Conservation (phyloP, 202 grass and related monocot genomes). For the Elaeis oleifera region DNA sequence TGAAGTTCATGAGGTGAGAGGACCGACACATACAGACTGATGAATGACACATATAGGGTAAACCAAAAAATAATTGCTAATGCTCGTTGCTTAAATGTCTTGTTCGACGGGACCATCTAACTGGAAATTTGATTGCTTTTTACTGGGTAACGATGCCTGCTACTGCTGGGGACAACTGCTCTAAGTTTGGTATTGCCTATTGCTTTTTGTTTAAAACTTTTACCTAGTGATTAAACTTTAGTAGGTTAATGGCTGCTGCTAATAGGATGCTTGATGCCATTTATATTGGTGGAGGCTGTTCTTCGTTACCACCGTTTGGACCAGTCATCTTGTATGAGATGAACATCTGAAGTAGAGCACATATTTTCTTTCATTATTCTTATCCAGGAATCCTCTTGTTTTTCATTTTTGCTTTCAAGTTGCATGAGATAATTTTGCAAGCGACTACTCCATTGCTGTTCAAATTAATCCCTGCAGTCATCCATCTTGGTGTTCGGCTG, state of each 20-base stretch:
- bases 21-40: too few species aligned
- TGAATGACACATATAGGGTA: too few species aligned
- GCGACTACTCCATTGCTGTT: slow-evolving; percentile 93
- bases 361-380: not conserved
- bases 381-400: not conserved
- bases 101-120: not conserved
- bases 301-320: too few species aligned
- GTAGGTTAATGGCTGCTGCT: too few species aligned
- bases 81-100: slow-evolving; percentile 20
- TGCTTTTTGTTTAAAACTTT: not conserved
- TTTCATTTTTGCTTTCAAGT: not conserved
- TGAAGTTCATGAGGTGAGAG: too few species aligned
- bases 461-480: slow-evolving; percentile 94
- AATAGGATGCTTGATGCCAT: too few species aligned
- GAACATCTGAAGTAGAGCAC: too few species aligned
- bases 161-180: slow-evolving; percentile 95
- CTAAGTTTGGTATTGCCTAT: slow-evolving; percentile 77
- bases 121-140: slow-evolving; percentile 11
- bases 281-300: too few species aligned
- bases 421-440: slow-evolving; percentile 31
- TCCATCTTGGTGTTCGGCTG: slow-evolving; percentile 88
- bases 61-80: too few species aligned
- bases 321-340: too few species aligned
- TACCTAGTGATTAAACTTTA: not conserved
- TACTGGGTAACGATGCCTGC: slow-evolving; percentile 79